Percentiles rank a stretch among this genome's conserved stretches.
Conservation (phyloP, 2,329 filamentous ascomycete species). For the Penicillium sp. region DNA sequence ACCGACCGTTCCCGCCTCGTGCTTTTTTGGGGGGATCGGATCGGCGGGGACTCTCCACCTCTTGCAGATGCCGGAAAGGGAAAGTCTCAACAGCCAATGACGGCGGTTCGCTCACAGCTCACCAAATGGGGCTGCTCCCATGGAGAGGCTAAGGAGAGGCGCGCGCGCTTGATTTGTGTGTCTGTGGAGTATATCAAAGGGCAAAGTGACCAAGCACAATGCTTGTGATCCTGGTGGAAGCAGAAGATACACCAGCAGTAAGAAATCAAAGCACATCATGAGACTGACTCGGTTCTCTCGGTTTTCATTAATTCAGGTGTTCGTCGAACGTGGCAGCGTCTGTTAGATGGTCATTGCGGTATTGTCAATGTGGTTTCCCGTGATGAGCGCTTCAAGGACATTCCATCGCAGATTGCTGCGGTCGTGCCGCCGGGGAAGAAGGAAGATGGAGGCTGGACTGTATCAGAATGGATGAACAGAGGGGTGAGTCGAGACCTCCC, state of each 20-base stretch:
- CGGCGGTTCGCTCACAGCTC: slow-evolving; percentile 6
- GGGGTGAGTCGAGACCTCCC: slow-evolving; percentile 27
- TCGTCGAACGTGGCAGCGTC: slow-evolving; percentile 69
- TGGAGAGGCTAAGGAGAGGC: neutral
- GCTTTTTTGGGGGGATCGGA: neutral
- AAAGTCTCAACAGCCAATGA: slow-evolving; percentile 26
- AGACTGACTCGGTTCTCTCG: neutral
- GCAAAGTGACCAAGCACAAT: too few relatives aligned
- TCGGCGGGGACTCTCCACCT: slow-evolving; percentile 21
- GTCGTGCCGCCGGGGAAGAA: slow-evolving; percentile 60
- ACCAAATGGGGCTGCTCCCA: neutral
- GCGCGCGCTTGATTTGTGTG: neutral
- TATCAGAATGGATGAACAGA: slow-evolving; percentile 40
- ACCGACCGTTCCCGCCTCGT: neutral
- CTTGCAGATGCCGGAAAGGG: slow-evolving; percentile 21
- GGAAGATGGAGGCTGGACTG: slow-evolving; percentile 40
- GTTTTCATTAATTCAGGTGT: slow-evolving; percentile 53
- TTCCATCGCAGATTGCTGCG: slow-evolving; percentile 82
- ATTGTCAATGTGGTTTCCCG: slow-evolving; percentile 65
- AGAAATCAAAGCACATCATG: neutral
- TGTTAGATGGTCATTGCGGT: slow-evolving; percentile 74
- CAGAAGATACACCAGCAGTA: too few relatives aligned
- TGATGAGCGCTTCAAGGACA: slow-evolving; percentile 58
- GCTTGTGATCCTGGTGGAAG: too few relatives aligned
- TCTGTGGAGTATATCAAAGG: too few relatives aligned